Evolutionary conservation across 2,329 filamentous ascomycete species (phyloP).

Genomic region (Gnomoniopsis sp.): DNA sequence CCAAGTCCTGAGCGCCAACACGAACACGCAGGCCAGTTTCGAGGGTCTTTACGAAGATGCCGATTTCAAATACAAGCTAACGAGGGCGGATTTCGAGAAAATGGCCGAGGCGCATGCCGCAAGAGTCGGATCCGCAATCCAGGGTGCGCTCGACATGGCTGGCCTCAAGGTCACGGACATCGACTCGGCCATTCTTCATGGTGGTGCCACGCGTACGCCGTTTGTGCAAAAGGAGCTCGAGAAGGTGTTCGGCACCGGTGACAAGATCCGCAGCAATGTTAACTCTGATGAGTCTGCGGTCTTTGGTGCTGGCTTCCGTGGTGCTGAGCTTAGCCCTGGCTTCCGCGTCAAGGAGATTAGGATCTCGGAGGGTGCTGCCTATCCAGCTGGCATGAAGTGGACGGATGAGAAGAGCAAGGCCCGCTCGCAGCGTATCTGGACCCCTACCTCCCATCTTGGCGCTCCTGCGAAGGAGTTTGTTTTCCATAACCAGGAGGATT

Average conservation of each 20-base stretch:
- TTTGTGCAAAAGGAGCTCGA: conserved; percentile 92
- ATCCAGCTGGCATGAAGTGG: conserved; percentile 75
- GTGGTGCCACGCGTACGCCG: conserved; percentile 84
- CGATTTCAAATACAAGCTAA: conserved; percentile 89
- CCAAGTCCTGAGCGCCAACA: conserved; percentile 91
- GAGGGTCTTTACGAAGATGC: conserved; percentile 89
- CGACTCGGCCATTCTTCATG: conserved; percentile 89
- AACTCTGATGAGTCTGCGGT: conserved; percentile 97
- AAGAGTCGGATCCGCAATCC: conserved; percentile 66
- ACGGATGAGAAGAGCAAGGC: conserved; percentile 64
- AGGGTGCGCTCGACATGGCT: conserved; percentile 70
- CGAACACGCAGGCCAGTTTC: conserved; percentile 74
- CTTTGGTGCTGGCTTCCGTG: conserved; percentile 93
- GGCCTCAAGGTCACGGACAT: conserved; percentile 72
- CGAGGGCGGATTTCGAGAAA: conserved; percentile 75
- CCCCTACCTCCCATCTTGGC: conserved; percentile 70
- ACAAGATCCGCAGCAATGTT: conserved; percentile 88
- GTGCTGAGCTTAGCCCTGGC: conserved; percentile 84
- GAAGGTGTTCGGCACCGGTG: conserved; percentile 63
- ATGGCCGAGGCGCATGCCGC: conserved; percentile 66
- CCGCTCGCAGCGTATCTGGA: conserved; percentile 80
- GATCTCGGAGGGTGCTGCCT: conserved; percentile 71
- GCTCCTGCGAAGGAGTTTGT: conserved; percentile 77
- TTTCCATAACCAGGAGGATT: conserved; percentile 79
- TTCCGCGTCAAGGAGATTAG: conserved; percentile 98